Base-by-base conservation (phyloP, 495 filamentous ascomycete species). In the Pseudoneurospora amorphoporcata region DNA sequence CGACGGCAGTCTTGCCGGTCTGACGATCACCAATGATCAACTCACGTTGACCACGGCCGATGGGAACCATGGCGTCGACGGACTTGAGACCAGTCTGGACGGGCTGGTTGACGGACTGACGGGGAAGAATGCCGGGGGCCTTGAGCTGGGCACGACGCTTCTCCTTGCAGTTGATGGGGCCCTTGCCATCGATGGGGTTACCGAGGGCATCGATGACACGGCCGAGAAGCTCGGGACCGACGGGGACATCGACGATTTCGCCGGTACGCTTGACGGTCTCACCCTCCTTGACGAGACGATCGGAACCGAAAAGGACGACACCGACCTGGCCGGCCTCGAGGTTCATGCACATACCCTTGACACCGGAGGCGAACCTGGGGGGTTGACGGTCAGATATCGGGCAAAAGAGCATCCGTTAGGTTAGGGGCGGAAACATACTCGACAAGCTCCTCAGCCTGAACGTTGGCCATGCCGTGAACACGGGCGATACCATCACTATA, bases 261-360 rank as follows among this genome's bases (percentile, higher is more conserved):
- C 95, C 95, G 79, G 95, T 99, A 90, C 95, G 96, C 91, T 96
- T 98, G 84, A 99, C 95, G 75, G 92, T 96, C 88, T 99, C 96
- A 79, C 95, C 95, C 86, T 99, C 96, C 89, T 94, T 97, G 88
- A 99, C 95, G 79, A 97, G 90, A 92, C 95, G 94, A 87, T 99
- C 95, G 80, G 95, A 98, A 89, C 95, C 95, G 87, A 99, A 99
- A 78, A 99, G 90, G 89, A 99, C 95, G 77, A 99, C 95, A 97
- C 95, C 95, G 85, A 99, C 95, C 86, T 98, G 96, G 84, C 95
- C 95, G 84, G 95, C 95, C 87, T 99, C 95, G 83, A 99, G 89
- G 91, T 99, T 99, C 94, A 99, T 97, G 92, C 96, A 98, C 95
- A 99, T 99, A 84, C 95, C 95, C 90, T 98, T 98, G 82, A 99